Evolutionary conservation across 345 rosid species (phyloP).

Genomic region (Carallia brachiata): DNA sequence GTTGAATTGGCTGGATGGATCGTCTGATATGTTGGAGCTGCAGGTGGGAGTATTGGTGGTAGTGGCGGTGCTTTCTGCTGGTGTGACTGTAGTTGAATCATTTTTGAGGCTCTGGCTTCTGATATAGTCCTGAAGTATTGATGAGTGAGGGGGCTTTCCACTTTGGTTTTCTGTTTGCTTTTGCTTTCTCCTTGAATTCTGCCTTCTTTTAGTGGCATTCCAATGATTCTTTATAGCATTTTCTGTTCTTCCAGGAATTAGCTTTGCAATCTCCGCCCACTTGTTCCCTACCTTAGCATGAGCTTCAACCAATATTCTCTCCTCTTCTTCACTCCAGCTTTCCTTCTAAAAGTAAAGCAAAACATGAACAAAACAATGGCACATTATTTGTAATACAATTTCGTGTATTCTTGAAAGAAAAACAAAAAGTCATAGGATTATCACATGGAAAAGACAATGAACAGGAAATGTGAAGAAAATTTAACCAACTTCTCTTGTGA

Average conservation of each 20-base stretch:
- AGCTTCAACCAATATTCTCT: slow-evolving; percentile 62
- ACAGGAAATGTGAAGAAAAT: slow-evolving; percentile 15
- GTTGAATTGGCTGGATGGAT: slow-evolving; percentile 27
- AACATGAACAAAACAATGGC: slow-evolving; percentile 3
- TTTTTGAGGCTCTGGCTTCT: slow-evolving; percentile 42
- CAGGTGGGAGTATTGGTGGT: slow-evolving; percentile 28
- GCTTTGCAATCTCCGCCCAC: slow-evolving; percentile 95
- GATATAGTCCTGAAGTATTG: slow-evolving; percentile 81
- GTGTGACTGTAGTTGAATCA: slow-evolving; percentile 3
- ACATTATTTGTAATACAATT: background rate
- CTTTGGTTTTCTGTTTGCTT: slow-evolving; percentile 35
- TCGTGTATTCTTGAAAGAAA: background rate
- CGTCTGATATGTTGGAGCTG: slow-evolving; percentile 32
- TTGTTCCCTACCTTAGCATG: slow-evolving; percentile 76
- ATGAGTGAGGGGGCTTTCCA: slow-evolving; percentile 44
- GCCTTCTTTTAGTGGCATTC: slow-evolving; percentile 88
- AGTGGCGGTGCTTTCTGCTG: slow-evolving; percentile 17
- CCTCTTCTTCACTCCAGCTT: slow-evolving; percentile 92
- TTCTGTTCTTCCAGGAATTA: slow-evolving; percentile 82
- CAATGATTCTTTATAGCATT: slow-evolving; percentile 92
- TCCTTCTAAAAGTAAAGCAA: slow-evolving; percentile 53
- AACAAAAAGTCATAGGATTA: background rate
- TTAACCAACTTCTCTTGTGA: slow-evolving; percentile 9
- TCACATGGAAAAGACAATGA: slow-evolving; percentile 30
- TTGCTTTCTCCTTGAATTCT: slow-evolving; percentile 64